Percentiles rank a stretch among this genome's conserved stretches.
These are phyloP conservation scores for Hypoxylon perforatum DNA, from an alignment of 495 filamentous ascomycete species.

Conservation along the genomic window DNA sequence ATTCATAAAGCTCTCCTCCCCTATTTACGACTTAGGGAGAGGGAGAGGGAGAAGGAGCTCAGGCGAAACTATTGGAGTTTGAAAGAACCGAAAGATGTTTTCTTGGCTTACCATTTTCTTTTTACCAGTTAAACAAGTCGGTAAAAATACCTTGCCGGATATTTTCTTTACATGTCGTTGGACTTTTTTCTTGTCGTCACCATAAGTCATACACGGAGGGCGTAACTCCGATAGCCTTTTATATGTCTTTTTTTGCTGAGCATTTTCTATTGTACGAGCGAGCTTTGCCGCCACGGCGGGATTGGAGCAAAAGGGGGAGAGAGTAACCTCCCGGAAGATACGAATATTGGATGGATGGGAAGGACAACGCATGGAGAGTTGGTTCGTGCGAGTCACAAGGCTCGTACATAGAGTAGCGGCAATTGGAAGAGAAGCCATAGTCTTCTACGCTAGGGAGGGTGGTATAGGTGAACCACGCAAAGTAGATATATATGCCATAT, in stretches of 20 bases:
- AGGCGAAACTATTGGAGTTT: slow-evolving; percentile 33
- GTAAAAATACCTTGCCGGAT: not conserved
- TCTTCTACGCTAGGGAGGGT: not conserved
- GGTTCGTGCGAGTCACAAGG: not conserved
- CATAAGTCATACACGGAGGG: too few species aligned
- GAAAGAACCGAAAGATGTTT: slow-evolving; percentile 14
- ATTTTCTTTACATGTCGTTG: too few species aligned
- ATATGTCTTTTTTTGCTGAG: too few species aligned
- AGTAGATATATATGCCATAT: slow-evolving; percentile 41
- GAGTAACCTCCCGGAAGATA: not conserved
- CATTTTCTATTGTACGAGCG: too few species aligned
- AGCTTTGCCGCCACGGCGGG: too few species aligned
- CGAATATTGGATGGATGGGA: not conserved
- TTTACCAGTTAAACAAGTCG: not conserved
- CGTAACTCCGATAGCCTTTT: too few species aligned
- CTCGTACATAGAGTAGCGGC: not conserved
- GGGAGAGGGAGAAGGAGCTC: slow-evolving; percentile 15
- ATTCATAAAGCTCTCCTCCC: slow-evolving; percentile 1
- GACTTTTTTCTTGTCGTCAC: too few species aligned
- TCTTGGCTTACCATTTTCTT: slow-evolving; percentile 6
- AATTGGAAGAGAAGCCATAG: not conserved
- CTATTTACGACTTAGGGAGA: slow-evolving; percentile 1
- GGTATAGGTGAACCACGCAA: slow-evolving; percentile 23
- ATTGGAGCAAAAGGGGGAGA: too few species aligned
- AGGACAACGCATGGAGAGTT: not conserved